Percentiles rank a stretch among this genome's conserved stretches.
Conservation (phyloP, 257 asterid species). For the Agastache rugosa region DNA sequence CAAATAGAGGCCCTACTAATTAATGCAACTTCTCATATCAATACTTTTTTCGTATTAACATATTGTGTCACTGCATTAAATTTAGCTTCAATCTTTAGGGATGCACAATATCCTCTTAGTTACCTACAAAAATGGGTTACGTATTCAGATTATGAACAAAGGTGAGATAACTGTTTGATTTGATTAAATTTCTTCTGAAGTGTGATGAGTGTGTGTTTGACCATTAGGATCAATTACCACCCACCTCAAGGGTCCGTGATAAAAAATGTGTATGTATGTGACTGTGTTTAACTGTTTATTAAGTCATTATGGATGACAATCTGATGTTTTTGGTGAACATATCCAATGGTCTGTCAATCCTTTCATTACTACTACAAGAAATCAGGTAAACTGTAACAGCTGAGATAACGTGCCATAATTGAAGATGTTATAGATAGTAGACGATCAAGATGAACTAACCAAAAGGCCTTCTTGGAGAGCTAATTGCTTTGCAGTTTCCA, state of each 20-base stretch:
- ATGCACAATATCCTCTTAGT: background rate
- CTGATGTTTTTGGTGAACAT: background rate
- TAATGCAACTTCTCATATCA: background rate
- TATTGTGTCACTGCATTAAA: background rate
- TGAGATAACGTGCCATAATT: background rate
- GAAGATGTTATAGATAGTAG: background rate
- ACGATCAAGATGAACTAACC: conserved; percentile 57
- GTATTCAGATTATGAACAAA: background rate
- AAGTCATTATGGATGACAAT: background rate
- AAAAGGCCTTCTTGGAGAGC: conserved; percentile 95
- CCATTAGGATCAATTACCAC: background rate
- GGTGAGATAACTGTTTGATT: background rate
- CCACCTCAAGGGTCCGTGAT: background rate
- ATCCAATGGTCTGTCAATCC: background rate
- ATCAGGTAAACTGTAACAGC: background rate
- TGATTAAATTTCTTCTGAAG: background rate
- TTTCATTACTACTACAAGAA: conserved; percentile 15
- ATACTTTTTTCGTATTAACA: background rate
- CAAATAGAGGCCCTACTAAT: background rate
- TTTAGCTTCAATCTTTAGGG: background rate
- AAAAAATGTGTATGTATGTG: background rate
- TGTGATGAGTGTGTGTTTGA: background rate
- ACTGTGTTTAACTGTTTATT: background rate
- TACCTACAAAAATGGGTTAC: background rate
- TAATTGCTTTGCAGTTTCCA: conserved; percentile 89